Evolutionary conservation across 805 yeast genomes (phyloP).

Genomic region (Ogataea nonfermentans): DNA sequence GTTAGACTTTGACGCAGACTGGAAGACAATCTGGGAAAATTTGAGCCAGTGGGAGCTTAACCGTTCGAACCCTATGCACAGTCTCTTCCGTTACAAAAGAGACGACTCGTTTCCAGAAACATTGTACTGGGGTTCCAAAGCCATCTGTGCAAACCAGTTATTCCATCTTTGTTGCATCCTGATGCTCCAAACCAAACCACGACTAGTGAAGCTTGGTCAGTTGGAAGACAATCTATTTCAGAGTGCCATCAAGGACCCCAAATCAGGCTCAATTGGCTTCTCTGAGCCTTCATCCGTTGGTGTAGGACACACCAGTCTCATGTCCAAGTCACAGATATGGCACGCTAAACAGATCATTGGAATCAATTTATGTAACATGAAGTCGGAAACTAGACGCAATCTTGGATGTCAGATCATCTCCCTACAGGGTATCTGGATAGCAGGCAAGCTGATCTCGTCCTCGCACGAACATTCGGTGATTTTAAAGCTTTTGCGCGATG

Average conservation of each 20-base stretch:
- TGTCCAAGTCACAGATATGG: slow-evolving; percentile 35
- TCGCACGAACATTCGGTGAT: slow-evolving; percentile 26
- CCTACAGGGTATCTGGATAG: slow-evolving; percentile 27
- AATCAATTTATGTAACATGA: slow-evolving; percentile 26
- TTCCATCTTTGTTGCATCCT: slow-evolving; percentile 43
- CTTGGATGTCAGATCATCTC: slow-evolving; percentile 21
- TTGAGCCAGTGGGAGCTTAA: slow-evolving; percentile 38
- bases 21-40: slow-evolving; percentile 42
- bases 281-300: slow-evolving; percentile 10
- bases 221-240: slow-evolving; percentile 14
- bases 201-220: slow-evolving; percentile 28
- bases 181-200: slow-evolving; percentile 40
- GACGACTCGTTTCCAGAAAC: slow-evolving; percentile 40
- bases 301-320: slow-evolving; percentile 10
- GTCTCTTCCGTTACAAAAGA: slow-evolving; percentile 29
- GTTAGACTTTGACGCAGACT: slow-evolving; percentile 34
- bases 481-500: slow-evolving; percentile 22
- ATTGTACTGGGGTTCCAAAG: slow-evolving; percentile 38
- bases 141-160: slow-evolving; percentile 40
- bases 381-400: slow-evolving; percentile 14
- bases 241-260: slow-evolving; percentile 13
- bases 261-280: slow-evolving; percentile 4
- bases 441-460: slow-evolving; percentile 28
- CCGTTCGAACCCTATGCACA: slow-evolving; percentile 37
- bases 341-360: slow-evolving; percentile 41